Conservation (phyloP, 164 flowering plant genomes). For the Vitis cinerea region DNA sequence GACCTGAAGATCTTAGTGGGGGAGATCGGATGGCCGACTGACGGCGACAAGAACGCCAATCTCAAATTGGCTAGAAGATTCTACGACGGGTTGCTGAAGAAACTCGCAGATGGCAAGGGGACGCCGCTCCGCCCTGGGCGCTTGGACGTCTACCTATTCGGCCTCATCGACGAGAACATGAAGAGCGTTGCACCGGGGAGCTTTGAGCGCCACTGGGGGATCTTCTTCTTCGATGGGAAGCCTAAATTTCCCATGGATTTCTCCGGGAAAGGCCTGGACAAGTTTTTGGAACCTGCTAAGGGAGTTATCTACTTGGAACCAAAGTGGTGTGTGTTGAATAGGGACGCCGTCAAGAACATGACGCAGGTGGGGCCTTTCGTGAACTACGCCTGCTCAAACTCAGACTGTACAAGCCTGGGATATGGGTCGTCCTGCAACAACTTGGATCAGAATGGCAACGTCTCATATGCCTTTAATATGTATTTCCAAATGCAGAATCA, state of each 20-base stretch:
- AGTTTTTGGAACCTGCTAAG: constrained; percentile 33
- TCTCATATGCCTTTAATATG: constrained; percentile 51
- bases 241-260: constrained; percentile 54
- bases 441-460: constrained; percentile 23
- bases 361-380: constrained; percentile 3
- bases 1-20: constrained; percentile 49
- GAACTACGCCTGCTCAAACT: constrained; percentile 30
- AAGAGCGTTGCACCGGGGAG: constrained; percentile 52
- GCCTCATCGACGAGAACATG: constrained; percentile 51
- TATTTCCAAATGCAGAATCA: constrained; percentile 42
- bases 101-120: constrained; percentile 32
- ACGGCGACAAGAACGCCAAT: constrained; percentile 41
- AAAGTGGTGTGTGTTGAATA: constrained; percentile 42
- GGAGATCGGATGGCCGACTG: constrained; percentile 68
- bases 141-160: constrained; percentile 41
- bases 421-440: constrained; percentile 34
- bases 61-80: constrained; percentile 32
- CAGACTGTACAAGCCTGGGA: constrained; percentile 42
- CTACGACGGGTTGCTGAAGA: constrained; percentile 46
- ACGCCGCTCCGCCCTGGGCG: constrained; percentile 43
- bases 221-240: constrained; percentile 50
- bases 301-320: constrained; percentile 30
- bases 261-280: constrained; percentile 28
- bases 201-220: constrained; percentile 70
- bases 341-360: constrained; percentile 6